Percentiles rank a stretch among this genome's conserved stretches.
phyloP scores from a whole-genome alignment of 2,329 filamentous ascomycete species.

The Sphaerulina musiva region DNA sequence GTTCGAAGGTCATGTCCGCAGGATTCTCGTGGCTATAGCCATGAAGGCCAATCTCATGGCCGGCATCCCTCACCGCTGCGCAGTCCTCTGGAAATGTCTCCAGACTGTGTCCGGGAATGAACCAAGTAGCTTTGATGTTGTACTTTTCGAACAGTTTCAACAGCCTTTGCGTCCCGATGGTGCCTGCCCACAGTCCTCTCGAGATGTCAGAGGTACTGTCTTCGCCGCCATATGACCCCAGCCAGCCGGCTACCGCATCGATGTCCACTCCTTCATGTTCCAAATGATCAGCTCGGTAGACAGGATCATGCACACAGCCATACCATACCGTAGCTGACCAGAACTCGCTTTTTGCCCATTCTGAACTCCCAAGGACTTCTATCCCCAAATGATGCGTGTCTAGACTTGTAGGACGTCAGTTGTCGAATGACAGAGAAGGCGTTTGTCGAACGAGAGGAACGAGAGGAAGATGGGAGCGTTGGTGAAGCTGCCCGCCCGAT shows the following conservation, averaged over 20 bases:
- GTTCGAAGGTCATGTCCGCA: constrained; percentile 61
- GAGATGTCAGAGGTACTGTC: constrained; percentile 66
- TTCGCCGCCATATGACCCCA: constrained; percentile 66
- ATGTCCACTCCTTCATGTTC: constrained; percentile 51
- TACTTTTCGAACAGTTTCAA: constrained; percentile 65
- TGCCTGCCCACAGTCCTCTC: constrained; percentile 61
- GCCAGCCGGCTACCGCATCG: constrained; percentile 66
- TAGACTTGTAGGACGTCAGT: not conserved
- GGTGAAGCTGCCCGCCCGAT: not conserved
- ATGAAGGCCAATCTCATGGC: constrained; percentile 60
- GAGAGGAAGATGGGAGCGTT: not conserved
- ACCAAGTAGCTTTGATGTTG: constrained; percentile 61
- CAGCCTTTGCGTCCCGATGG: constrained; percentile 56
- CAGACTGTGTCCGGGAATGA: constrained; percentile 55
- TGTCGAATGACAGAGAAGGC: not conserved
- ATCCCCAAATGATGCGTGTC: not conserved
- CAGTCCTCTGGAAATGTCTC: constrained; percentile 61
- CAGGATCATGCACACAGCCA: not conserved
- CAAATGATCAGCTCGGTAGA: not conserved
- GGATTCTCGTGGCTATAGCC: constrained; percentile 70
- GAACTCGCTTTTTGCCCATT: constrained; percentile 26
- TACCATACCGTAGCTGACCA: constrained; percentile 22
- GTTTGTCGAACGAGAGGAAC: not conserved
- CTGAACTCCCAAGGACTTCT: not conserved
- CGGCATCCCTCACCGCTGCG: constrained; percentile 52